phyloP scores from a whole-genome alignment of 2,329 filamentous ascomycete genomes.

The Arthrobotrys entomopaga region DNA sequence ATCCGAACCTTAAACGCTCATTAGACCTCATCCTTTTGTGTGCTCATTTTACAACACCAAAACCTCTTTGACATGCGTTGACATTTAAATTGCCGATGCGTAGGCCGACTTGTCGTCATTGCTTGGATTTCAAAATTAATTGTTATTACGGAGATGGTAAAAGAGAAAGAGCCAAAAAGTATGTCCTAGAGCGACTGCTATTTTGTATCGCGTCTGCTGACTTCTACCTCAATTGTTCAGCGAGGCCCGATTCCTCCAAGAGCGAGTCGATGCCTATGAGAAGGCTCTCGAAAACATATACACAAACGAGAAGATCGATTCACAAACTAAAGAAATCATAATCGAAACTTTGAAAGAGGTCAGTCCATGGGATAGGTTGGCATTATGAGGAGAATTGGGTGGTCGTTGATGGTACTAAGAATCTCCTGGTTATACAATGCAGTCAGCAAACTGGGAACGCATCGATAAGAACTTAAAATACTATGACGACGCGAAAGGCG shows the following conservation, averaged over 20 bases:
- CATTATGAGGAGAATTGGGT: too few relatives aligned
- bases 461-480: constrained; percentile 29
- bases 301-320: constrained; percentile 56
- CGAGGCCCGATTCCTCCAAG: constrained; percentile 51
- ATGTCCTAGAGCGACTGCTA: constrained; percentile 13
- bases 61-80: constrained; percentile 33
- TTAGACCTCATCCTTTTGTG: constrained; percentile 13
- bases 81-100: constrained; percentile 13
- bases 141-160: constrained; percentile 58
- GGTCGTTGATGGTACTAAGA: too few relatives aligned
- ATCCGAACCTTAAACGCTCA: constrained; percentile 4
- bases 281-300: constrained; percentile 44
- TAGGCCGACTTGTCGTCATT: constrained; percentile 59
- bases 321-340: constrained; percentile 21
- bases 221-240: constrained; percentile 13
- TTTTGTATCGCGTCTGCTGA: constrained; percentile 2
- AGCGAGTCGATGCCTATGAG: constrained; percentile 55
- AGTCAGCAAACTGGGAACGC: constrained; percentile 49
- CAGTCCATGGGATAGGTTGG: background rate
- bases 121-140: constrained; percentile 57
- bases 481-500: constrained; percentile 24
- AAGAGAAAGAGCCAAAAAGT: constrained; percentile 57
- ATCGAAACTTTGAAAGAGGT: constrained; percentile 35
- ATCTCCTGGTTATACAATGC: background rate
- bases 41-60: constrained; percentile 41